Percentiles rank a stretch among this genome's conserved stretches.
phyloP scores from a whole-genome alignment of 768 basidiomycete genomes.

The Trametes elegans region DNA sequence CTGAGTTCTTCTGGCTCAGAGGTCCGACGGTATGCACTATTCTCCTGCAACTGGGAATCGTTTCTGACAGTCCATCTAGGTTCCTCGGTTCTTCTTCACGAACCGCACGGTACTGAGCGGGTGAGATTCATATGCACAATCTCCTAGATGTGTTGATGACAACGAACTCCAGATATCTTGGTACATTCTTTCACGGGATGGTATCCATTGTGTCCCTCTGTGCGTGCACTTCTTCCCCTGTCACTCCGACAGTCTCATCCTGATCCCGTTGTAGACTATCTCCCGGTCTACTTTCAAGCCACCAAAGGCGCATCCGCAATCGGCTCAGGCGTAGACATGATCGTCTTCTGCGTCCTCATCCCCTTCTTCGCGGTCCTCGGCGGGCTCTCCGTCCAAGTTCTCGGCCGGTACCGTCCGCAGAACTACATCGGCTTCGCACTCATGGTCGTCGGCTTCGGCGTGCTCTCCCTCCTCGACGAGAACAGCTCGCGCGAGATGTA shows the following conservation, averaged over 20 bases:
- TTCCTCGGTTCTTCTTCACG: neutral
- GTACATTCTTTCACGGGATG: conserved; percentile 32
- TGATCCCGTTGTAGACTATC: conserved; percentile 29
- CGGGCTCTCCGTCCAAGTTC: conserved; percentile 31
- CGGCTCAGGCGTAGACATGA: conserved; percentile 35
- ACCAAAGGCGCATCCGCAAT: conserved; percentile 36
- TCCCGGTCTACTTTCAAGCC: conserved; percentile 48
- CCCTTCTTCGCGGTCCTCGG: conserved; percentile 37
- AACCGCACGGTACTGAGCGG: conserved; percentile 4
- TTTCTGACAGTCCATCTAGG: too few species aligned
- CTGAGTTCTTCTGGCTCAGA: conserved; percentile 28
- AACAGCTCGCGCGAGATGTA: conserved; percentile 16
- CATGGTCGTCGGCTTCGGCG: conserved; percentile 33
- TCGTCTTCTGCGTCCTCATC: conserved; percentile 33
- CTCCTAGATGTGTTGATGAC: neutral
- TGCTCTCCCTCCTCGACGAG: conserved; percentile 32
- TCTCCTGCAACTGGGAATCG: neutral
- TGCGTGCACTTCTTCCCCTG: neutral
- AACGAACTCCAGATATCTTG: conserved; percentile 28
- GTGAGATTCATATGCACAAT: neutral
- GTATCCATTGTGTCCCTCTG: conserved; percentile 25
- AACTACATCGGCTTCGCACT: conserved; percentile 37
- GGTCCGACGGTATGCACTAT: conserved; percentile 27
- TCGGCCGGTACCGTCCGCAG: conserved; percentile 35
- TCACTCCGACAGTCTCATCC: neutral